A percentile compares a stretch with the other conserved stretches of the same genome.
Evolutionary conservation across 2,329 filamentous ascomycete genomes (phyloP).

Genomic region (Sclerotinia subarctica): DNA sequence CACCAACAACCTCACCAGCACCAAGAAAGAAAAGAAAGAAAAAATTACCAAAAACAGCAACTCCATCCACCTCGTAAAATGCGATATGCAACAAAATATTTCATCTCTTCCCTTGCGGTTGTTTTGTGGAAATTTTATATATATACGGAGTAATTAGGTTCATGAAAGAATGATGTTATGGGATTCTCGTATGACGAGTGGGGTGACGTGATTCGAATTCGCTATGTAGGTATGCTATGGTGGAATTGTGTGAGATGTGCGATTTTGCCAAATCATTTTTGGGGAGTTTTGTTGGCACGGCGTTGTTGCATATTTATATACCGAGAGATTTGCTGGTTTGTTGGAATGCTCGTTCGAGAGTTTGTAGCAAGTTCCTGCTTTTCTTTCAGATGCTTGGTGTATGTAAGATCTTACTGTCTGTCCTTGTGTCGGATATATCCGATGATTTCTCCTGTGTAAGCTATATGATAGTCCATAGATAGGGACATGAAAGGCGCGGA

Average conservation of each 20-base stretch:
- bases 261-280: background rate
- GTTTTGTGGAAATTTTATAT: too few relatives aligned
- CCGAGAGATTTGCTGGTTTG: background rate
- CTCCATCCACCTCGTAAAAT: background rate
- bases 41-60: constrained; percentile 3
- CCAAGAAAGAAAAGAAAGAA: background rate
- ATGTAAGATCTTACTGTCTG: background rate
- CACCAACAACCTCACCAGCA: background rate
- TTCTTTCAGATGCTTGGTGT: background rate
- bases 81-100: background rate
- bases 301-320: background rate
- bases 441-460: background rate
- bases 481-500: background rate
- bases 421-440: background rate
- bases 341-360: background rate
- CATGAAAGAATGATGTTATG: background rate
- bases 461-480: background rate
- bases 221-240: background rate
- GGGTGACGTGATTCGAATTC: background rate
- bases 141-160: too few relatives aligned
- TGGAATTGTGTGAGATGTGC: background rate
- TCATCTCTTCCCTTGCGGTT: too few relatives aligned
- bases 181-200: constrained; percentile 1
- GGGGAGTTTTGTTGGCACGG: background rate
- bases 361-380: background rate